phyloP scores from a whole-genome alignment of 768 basidiomycete species.

The Boletus insuetus region DNA sequence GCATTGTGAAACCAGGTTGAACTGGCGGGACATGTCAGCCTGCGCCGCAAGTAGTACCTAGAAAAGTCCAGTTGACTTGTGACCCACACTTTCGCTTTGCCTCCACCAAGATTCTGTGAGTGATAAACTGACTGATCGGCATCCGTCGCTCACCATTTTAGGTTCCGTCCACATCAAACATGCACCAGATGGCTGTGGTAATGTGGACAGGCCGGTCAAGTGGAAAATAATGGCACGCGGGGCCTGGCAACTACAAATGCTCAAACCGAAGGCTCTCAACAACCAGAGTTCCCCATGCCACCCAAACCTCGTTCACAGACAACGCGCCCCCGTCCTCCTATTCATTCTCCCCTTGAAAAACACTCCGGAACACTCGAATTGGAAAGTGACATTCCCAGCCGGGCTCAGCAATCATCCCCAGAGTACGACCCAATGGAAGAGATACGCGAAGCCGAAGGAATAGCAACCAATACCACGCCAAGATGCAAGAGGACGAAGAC shows the following conservation, averaged over 20 bases:
- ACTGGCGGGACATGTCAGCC: no score
- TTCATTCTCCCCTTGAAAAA: neutral
- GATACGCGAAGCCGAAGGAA: neutral
- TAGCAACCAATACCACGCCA: neutral
- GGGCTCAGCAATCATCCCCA: neutral
- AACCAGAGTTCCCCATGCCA: neutral
- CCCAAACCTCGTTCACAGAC: neutral
- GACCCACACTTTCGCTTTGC: no score
- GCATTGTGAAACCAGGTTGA: no score
- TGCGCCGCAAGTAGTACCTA: no score
- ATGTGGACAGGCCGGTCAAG: neutral
- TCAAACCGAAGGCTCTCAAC: neutral
- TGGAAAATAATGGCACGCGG: neutral
- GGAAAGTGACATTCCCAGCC: neutral
- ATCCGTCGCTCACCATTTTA: no score
- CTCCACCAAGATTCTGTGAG: no score
- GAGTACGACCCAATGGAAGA: neutral
- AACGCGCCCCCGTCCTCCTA: neutral
- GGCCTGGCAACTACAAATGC: neutral
- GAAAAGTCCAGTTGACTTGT: no score
- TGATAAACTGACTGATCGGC: no score
- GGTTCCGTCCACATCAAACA: no score
- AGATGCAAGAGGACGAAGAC: neutral
- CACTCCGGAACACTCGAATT: neutral
- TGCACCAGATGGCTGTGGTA: no score